A percentile compares a stretch with the other conserved stretches of the same genome.
Conservation (phyloP, 2,329 filamentous ascomycete species). For the Talaromyces sp. region DNA sequence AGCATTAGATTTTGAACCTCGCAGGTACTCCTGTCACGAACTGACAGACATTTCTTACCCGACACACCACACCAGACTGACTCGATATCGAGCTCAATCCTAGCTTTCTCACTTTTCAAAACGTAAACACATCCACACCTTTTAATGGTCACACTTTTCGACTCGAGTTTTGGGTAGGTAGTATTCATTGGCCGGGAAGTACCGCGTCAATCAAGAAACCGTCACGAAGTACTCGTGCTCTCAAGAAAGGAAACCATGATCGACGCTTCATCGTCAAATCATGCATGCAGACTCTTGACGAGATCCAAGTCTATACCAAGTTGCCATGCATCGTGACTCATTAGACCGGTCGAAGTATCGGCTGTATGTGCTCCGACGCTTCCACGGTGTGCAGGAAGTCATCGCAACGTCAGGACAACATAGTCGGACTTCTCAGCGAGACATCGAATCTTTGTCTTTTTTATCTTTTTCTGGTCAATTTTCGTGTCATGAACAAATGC, state of each 20-base stretch:
- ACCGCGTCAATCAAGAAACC: neutral
- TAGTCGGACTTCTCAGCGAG: neutral
- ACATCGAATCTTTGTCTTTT: neutral
- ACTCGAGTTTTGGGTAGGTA: neutral
- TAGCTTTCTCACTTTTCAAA: neutral
- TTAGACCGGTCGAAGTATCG: neutral
- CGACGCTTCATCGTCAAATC: neutral
- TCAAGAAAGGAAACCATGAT: neutral
- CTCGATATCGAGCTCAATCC: neutral
- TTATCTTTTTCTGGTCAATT: neutral
- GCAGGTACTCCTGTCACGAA: neutral
- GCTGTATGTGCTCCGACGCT: constrained; percentile 3
- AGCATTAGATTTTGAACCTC: neutral
- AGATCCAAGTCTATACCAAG: neutral
- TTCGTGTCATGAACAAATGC: neutral
- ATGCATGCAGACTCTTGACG: neutral
- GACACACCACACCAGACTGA: neutral
- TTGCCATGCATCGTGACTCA: neutral
- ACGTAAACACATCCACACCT: neutral
- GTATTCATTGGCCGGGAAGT: neutral
- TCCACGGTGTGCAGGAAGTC: neutral
- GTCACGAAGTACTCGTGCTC: neutral
- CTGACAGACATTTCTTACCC: neutral
- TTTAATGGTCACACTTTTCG: neutral
- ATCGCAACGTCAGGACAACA: neutral